A percentile compares a stretch with the other conserved stretches of the same genome.
These are phyloP conservation scores for Sphenostylis stenocarpa DNA, from an alignment of 306 rosid genomes.

Conservation along the genomic window DNA sequence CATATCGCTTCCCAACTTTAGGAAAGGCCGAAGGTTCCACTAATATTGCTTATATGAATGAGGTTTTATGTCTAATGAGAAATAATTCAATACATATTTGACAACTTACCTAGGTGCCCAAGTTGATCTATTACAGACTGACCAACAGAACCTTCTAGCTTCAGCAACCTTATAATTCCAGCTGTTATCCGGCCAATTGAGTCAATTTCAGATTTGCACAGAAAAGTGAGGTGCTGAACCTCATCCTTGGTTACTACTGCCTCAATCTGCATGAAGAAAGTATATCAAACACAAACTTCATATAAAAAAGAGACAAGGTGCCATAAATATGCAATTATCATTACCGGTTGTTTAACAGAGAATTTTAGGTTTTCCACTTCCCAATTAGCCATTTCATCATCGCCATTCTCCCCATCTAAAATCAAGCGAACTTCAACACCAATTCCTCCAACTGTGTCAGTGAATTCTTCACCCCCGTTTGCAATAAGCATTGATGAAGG, in stretches of 20 bases:
- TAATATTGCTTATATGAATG: not conserved
- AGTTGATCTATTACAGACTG: conserved; percentile 83
- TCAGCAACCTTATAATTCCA: conserved; percentile 75
- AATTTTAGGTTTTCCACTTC: conserved; percentile 81
- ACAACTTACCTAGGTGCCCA: conserved; percentile 72
- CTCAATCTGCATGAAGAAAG: conserved; percentile 65
- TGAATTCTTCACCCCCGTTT: conserved; percentile 62
- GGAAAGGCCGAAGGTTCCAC: conserved; percentile 21
- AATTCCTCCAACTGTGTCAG: conserved; percentile 61
- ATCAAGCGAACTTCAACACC: conserved; percentile 70
- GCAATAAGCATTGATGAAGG: conserved; percentile 41
- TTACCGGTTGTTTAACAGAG: conserved; percentile 84
- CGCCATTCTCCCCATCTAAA: conserved; percentile 55
- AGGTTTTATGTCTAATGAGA: conserved; percentile 9
- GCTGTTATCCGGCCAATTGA: conserved; percentile 89
- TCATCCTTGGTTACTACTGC: conserved; percentile 90
- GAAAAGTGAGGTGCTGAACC: conserved; percentile 77
- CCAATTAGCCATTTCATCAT: conserved; percentile 68
- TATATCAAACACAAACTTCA: conserved; percentile 24
- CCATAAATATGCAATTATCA: conserved; percentile 26
- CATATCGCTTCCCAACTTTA: conserved; percentile 9
- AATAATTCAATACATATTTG: not conserved
- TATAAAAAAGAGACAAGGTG: not conserved
- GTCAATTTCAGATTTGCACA: conserved; percentile 95
- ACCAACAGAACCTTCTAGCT: conserved; percentile 89